Evolutionary conservation across 495 filamentous ascomycete genomes (phyloP), one percentile per base, ranked within the genome.

Genomic region (Amphirosellinia nigrospora): DNA sequence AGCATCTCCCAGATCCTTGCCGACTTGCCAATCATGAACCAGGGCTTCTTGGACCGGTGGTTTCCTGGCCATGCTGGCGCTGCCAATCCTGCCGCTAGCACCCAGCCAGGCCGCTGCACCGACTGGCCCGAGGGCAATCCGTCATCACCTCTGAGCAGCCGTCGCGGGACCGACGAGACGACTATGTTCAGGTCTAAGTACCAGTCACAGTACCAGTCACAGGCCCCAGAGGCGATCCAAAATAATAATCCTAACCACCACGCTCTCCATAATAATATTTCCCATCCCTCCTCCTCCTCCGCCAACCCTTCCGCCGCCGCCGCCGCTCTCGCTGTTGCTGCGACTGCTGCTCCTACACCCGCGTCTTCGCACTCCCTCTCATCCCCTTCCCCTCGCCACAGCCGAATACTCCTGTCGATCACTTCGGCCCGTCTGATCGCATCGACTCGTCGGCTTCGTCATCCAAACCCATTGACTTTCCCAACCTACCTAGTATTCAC

Each of bases 321-420:
- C 70, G 72, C 58, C 61, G 69, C 66, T 70, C 71, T 48, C 66
- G 70, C 45, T 72, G 73, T 28, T 64, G 69, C 38, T 69, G 36
- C 15, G 21, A 64, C 70, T 67, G 72, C 71, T 64, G 78, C 71
- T 70, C 77, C 72, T 70, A 78, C 73, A 68, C 77, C 71, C 70
- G 75, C 63, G 69, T 76, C 74, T 70, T 79, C 78, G 28, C 73
- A 75, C 52, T 78, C 78, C 30, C 71, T 79, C 68, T 75, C 77
- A 23, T 78, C 77, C 67, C 75, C 72, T 58, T 77, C 78, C 41
- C 75, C 78, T 79, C 78, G 72, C 78, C 78, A 71, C 75, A 84
- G 73, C 83, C 83, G 69, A 77, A 79, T 52, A 85, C 80, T 39
- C 73, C 72, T 72, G 75, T 79, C 71, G 76, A 77, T 74, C 81